phyloP scores from a whole-genome alignment of 2,329 filamentous ascomycete genomes.

The Trichoderma sp. region DNA sequence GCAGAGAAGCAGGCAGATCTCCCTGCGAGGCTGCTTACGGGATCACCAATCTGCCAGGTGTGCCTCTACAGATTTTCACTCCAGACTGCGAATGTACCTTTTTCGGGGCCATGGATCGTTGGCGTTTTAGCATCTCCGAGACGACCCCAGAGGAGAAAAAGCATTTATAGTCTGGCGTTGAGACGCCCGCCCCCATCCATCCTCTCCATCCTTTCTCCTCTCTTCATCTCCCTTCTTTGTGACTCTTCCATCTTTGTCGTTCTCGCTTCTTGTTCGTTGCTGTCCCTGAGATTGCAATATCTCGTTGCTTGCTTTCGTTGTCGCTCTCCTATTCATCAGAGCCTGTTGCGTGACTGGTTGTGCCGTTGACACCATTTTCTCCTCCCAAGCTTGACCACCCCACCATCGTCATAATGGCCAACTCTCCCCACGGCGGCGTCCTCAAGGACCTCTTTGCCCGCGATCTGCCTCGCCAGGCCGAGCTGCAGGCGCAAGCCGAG shows the following conservation, averaged over 20 bases:
- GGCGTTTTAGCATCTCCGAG: conserved; percentile 18
- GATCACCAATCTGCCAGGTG: conserved; percentile 9
- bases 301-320: not conserved
- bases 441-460: conserved; percentile 97
- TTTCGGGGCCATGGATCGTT: not conserved
- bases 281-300: not conserved
- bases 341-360: conserved; percentile 20
- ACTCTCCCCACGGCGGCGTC: conserved; percentile 82
- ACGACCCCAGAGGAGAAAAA: conserved; percentile 1
- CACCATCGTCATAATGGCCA: conserved; percentile 57
- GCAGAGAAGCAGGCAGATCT: not conserved
- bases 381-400: not conserved
- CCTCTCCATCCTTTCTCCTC: not conserved
- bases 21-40: conserved; percentile 18
- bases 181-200: not conserved
- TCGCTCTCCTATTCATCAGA: conserved; percentile 22
- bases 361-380: conserved; percentile 17
- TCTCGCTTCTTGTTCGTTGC: not conserved
- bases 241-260: not conserved
- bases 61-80: not conserved
- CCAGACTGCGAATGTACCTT: not conserved
- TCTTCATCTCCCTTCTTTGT: not conserved
- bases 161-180: conserved; percentile 17
- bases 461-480: conserved; percentile 78
- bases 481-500: conserved; percentile 85